Evolutionary conservation across 1,284 basidiomycete genomes (phyloP), one percentile per base, ranked within the genome.

Genomic region (Moesziomyces sp.): DNA sequence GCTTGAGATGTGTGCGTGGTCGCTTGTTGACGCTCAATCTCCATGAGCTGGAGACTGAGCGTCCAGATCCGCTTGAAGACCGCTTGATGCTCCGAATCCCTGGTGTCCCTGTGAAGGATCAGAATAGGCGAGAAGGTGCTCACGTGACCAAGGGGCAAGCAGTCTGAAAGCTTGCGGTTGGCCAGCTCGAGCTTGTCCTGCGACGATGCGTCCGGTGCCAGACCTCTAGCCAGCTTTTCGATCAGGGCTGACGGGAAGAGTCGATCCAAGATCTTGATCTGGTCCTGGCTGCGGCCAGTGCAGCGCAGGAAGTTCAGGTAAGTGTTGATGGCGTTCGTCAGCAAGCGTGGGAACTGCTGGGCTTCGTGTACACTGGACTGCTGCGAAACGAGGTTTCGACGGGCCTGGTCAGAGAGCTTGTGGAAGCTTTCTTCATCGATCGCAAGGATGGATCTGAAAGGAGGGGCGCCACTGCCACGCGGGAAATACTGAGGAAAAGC

Each of bases 321-420:
- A 28, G 61, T 23, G 24, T 47, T 53, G 44, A 69, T 38, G 5
- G 71, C 48, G 38, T 46, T 61, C 24, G 54, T 55, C 26, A 74
- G 49, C 19, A 65, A 40, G 11, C 55, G 45, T 13, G 71, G 71
- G 18, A 43, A 58, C 6, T 65, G 51, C 21, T 58, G 65, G 19
- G 28, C 54, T 40, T 74, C 71, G 10, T 46, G 28, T 35, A 74
- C 30, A 23, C 55, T 65, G 33, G 65, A 57, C 38, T 74, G 71
- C 38, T 65, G 65, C 30, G 71, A 74, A 19, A 74, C 42, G 35
- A 65, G 58, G 26, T 68, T 68, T 38, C 65, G 71, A 8, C 65
- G 58, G 26, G 58, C 52, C n/a, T 68, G 58, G 3, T 64, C 55
- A 11, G 46, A 58, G 16, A 67, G 43, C 5, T 26, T 35, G 49